These are phyloP conservation scores for Lactuca saligna DNA, from an alignment of 129 eudicot genomes.

Conservation along the genomic window DNA sequence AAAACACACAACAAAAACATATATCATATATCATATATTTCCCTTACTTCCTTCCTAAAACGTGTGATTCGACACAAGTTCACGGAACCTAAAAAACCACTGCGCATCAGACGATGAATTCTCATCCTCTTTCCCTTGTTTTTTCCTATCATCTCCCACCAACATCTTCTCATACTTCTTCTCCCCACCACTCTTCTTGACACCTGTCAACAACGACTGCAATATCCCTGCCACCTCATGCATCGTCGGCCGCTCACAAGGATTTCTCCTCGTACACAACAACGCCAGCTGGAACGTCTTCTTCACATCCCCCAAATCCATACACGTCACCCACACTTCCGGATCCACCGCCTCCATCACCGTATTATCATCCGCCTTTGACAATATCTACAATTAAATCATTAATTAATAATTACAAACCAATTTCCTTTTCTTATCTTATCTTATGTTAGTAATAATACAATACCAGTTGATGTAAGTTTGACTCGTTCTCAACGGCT, in stretches of 20 bases:
- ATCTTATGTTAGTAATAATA: neutral
- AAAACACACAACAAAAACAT: neutral
- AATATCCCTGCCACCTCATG: slow-evolving; percentile 72
- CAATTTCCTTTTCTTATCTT: no score
- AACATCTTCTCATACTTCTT: slow-evolving; percentile 44
- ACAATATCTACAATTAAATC: slow-evolving; percentile 46
- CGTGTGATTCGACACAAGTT: slow-evolving; percentile 60
- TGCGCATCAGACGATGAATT: slow-evolving; percentile 75
- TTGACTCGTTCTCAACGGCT: slow-evolving; percentile 78
- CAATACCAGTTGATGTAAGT: slow-evolving; percentile 84
- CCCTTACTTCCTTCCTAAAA: slow-evolving; percentile 27
- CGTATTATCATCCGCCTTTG: slow-evolving; percentile 69
- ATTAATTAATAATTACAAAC: no score
- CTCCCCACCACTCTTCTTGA: slow-evolving; percentile 30
- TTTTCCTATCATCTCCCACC: slow-evolving; percentile 40
- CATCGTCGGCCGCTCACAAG: slow-evolving; percentile 86
- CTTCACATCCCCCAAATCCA: slow-evolving; percentile 50
- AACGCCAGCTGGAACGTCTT: slow-evolving; percentile 77
- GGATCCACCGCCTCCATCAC: slow-evolving; percentile 88
- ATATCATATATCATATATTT: neutral
- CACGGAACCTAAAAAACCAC: slow-evolving; percentile 69
- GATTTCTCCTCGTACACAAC: slow-evolving; percentile 69
- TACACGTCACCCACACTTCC: slow-evolving; percentile 75
- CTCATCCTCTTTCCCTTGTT: slow-evolving; percentile 22
- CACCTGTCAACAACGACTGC: slow-evolving; percentile 57